Evolutionary conservation across 257 asterid genomes (phyloP), one percentile per base, ranked within the genome.

Genomic region (Solanum paucissectum): DNA sequence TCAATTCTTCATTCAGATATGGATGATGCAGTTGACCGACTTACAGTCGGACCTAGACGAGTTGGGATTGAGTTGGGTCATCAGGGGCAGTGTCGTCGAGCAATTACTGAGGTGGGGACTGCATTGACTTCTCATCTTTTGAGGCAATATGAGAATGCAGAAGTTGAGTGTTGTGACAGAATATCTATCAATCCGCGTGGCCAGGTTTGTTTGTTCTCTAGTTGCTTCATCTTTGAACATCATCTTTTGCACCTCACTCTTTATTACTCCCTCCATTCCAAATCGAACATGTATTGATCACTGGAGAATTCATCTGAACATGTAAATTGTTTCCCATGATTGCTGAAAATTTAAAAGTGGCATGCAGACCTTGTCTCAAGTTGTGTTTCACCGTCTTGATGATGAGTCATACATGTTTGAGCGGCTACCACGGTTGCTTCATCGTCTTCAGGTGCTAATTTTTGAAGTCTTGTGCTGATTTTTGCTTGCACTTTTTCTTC

Each of bases 1-100:
- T 94, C 97, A 68, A 95, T 97, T 90, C 91, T 96, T 89, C 92
- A 92, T 34, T 86, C 98, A 9, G 99, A 97, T 91, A 89, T 97
- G 93, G 98, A 97, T 91, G 96, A 95, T 90, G 99, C 99, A n/a
- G 98, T 95, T 62, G 98, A 94, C 88, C 94, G 99, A 84, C 98
- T 97, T 42, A 96, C 99, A n/a, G 96, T 97, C 81, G 99, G 99
- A 77, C 99, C 99, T 16, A 96, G 88, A 89, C 98, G 95, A 58
- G 86, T 93, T 9, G 99, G 98, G 38, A 55, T 97, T 36, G 92
- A 93, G 91, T 93, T 97, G 84, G 96, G 98, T 86, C 95, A 94
- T 92, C 98, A 94, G 90, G 99, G 99, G 16, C 99, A 97, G 88
- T 94, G 97, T 72, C 98, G 96, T 52, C 93, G 99, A 90, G 99